Evolutionary conservation across 2,329 filamentous ascomycete species (phyloP).

Genomic region (Xylariaceae sp.): DNA sequence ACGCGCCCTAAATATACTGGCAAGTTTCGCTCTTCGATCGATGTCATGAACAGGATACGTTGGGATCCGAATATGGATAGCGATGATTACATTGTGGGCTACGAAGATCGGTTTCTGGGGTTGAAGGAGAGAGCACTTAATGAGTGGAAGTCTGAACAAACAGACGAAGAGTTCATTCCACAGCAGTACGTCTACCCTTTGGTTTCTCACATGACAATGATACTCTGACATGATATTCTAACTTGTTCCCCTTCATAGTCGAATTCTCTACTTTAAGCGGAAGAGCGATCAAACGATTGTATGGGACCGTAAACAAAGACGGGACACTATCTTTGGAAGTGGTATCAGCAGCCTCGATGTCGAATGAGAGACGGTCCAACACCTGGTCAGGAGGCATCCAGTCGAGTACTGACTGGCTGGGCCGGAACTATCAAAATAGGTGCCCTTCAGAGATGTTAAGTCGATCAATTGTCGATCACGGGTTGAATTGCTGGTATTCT

Average conservation of each 20-base stretch:
- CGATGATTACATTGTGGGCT: conserved; percentile 52
- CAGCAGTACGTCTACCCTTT: conserved; percentile 39
- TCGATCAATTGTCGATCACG: neutral
- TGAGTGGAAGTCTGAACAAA: conserved; percentile 56
- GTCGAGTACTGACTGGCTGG: neutral
- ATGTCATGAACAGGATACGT: conserved; percentile 54
- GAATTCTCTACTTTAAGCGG: conserved; percentile 57
- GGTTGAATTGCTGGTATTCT: neutral
- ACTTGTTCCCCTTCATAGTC: conserved; percentile 15
- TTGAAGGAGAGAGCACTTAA: conserved; percentile 49
- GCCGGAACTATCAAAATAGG: neutral
- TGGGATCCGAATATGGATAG: conserved; percentile 53
- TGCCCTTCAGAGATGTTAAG: neutral
- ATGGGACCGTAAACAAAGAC: conserved; percentile 52
- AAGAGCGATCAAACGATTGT: conserved; percentile 46
- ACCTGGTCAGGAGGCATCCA: neutral
- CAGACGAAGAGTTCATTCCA: conserved; percentile 62
- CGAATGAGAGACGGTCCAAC: neutral
- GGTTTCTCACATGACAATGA: neutral
- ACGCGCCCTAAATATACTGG: conserved; percentile 34
- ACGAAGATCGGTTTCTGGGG: conserved; percentile 56
- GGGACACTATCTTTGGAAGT: conserved; percentile 53
- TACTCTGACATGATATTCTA: neutral
- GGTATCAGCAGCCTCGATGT: conserved; percentile 32
- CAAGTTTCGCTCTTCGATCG: conserved; percentile 52